A percentile compares a stretch with the other conserved stretches of the same genome.
These are phyloP conservation scores for Herpotrichia juniperi DNA, from an alignment of 2,329 filamentous ascomycete genomes.

Conservation along the genomic window DNA sequence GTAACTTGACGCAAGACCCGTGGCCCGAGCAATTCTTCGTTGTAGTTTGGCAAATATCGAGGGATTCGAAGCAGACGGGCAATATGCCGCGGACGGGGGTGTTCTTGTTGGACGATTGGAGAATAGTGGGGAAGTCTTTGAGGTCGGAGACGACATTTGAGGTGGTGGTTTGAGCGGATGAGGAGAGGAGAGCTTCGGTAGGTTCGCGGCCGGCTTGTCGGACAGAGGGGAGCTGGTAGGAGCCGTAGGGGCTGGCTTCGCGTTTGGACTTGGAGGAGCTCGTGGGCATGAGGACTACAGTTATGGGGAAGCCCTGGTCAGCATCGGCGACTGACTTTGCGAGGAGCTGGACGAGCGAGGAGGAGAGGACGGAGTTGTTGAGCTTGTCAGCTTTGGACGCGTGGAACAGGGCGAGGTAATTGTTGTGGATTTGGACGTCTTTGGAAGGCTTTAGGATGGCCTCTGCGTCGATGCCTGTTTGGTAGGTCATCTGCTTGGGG, in stretches of 20 bases:
- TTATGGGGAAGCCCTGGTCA: slow-evolving; percentile 31
- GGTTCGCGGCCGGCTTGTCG: slow-evolving; percentile 34
- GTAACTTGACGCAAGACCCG: slow-evolving; percentile 76
- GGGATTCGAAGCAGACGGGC: slow-evolving; percentile 75
- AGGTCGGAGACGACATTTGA: slow-evolving; percentile 25
- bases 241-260: slow-evolving; percentile 40
- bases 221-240: slow-evolving; percentile 33
- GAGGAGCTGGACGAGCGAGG: slow-evolving; percentile 12
- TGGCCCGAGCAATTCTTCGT: slow-evolving; percentile 85
- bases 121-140: slow-evolving; percentile 35
- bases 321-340: background rate
- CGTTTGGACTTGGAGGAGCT: slow-evolving; percentile 38
- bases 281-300: slow-evolving; percentile 46
- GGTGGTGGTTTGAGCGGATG: slow-evolving; percentile 30
- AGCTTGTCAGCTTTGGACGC: slow-evolving; percentile 27
- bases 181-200: slow-evolving; percentile 38
- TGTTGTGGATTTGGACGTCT: slow-evolving; percentile 30
- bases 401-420: slow-evolving; percentile 36
- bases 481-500: slow-evolving; percentile 32
- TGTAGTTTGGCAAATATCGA: slow-evolving; percentile 68
- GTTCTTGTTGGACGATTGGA: slow-evolving; percentile 23
- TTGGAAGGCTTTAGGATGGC: slow-evolving; percentile 22
- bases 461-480: slow-evolving; percentile 28
- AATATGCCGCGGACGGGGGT: slow-evolving; percentile 59
- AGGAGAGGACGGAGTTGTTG: slow-evolving; percentile 18